Conservation (phyloP, 495 filamentous ascomycete genomes). For the Penicillium mononematosum region DNA sequence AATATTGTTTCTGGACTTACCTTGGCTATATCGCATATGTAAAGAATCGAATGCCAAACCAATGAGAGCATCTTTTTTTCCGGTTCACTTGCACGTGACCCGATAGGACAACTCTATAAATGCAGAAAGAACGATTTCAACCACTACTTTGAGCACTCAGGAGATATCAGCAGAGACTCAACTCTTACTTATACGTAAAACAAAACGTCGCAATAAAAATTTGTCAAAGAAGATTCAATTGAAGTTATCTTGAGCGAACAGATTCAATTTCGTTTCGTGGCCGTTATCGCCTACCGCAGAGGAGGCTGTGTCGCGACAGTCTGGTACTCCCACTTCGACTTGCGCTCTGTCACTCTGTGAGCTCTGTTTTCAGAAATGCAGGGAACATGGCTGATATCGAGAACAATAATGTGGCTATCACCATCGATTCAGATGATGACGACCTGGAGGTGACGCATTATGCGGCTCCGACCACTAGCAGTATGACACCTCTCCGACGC, state of each 20-base stretch:
- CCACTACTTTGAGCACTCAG: not conserved
- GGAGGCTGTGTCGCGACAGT: conserved; percentile 3
- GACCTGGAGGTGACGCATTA: conserved; percentile 38
- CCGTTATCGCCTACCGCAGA: not conserved
- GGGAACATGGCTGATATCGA: conserved; percentile 15
- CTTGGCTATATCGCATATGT: not conserved
- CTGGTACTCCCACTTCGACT: conserved; percentile 6
- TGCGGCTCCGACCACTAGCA: conserved; percentile 4
- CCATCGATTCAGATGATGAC: conserved; percentile 40
- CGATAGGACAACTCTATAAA: not conserved
- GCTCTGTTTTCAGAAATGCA: conserved; percentile 4
- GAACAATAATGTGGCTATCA: conserved; percentile 29
- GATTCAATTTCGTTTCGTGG: not conserved
- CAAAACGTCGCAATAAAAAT: not conserved
- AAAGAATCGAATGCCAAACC: not conserved
- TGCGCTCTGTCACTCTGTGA: not conserved
- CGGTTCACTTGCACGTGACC: conserved; percentile 6
- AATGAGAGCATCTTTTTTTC: conserved; percentile 10
- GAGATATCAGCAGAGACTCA: not conserved
- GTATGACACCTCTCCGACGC: conserved; percentile 21
- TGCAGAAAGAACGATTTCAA: not conserved
- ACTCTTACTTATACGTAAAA: not conserved
- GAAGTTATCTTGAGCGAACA: not conserved
- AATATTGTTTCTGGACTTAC: not conserved
- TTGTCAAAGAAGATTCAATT: not conserved